Percentiles rank a stretch among this genome's conserved stretches.
Conservation (phyloP, 2,329 filamentous ascomycete genomes). For the Exophiala sideris region DNA sequence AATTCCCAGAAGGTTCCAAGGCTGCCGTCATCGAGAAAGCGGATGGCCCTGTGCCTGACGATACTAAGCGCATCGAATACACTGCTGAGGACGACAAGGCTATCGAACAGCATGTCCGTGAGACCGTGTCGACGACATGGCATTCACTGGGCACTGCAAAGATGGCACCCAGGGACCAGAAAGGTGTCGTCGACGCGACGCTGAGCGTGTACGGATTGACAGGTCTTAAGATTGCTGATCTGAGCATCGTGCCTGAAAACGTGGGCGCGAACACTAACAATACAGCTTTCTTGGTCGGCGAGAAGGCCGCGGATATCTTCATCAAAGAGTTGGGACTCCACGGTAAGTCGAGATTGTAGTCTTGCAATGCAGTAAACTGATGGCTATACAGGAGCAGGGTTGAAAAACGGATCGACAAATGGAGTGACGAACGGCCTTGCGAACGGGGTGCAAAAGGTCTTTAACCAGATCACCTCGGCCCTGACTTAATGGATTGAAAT, state of each 20-base stretch:
- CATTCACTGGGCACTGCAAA: slow-evolving; percentile 38
- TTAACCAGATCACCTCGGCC: too few species aligned
- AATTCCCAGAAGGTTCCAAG: slow-evolving; percentile 44
- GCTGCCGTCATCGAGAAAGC: slow-evolving; percentile 33
- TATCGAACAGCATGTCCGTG: slow-evolving; percentile 36
- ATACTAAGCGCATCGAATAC: slow-evolving; percentile 45
- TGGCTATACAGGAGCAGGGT: too few species aligned
- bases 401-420: too few species aligned
- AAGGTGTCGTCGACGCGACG: slow-evolving; percentile 43
- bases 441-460: too few species aligned
- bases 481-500: too few species aligned
- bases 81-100: slow-evolving; percentile 47
- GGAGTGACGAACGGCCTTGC: too few species aligned
- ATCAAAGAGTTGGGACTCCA: slow-evolving; percentile 31
- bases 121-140: slow-evolving; percentile 21
- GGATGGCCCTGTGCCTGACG: slow-evolving; percentile 26
- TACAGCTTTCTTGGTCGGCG: slow-evolving; percentile 47
- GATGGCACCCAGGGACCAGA: slow-evolving; percentile 43
- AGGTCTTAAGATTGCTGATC: slow-evolving; percentile 38
- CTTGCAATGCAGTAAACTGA: too few species aligned
- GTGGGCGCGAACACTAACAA: slow-evolving; percentile 45
- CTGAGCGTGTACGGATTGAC: slow-evolving; percentile 44
- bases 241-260: slow-evolving; percentile 31
- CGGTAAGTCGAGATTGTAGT: not conserved
- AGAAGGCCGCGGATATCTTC: slow-evolving; percentile 38